Conservation (phyloP, 129 eudicot genomes). For the Lonicera japonica region DNA sequence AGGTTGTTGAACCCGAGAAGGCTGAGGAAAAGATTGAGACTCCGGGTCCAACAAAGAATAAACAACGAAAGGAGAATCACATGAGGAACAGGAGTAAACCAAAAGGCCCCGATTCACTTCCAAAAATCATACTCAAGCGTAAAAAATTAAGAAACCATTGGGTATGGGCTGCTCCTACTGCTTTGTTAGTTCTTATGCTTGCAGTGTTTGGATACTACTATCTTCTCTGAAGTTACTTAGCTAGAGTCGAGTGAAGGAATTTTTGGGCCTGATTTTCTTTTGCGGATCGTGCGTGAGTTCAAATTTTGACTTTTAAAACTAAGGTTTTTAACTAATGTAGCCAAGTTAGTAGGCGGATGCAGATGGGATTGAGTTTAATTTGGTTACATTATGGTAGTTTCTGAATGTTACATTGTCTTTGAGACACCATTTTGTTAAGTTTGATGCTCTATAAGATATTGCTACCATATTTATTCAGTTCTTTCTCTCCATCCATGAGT, state of each 20-base stretch:
- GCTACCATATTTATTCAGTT: no score
- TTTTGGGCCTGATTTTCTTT: not conserved
- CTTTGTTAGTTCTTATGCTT: constrained; percentile 26
- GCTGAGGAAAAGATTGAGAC: constrained; percentile 46
- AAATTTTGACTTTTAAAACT: not conserved
- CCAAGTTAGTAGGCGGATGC: not conserved
- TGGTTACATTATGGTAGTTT: not conserved
- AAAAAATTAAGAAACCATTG: constrained; percentile 65
- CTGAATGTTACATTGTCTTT: not conserved
- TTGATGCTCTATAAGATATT: not conserved
- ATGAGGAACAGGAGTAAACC: constrained; percentile 30
- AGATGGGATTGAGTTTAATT: no score
- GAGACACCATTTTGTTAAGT: not conserved
- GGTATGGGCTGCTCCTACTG: constrained; percentile 38
- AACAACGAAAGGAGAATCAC: constrained; percentile 25
- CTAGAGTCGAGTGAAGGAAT: not conserved
- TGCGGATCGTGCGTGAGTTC: constrained; percentile 15
- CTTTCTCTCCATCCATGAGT: no score
- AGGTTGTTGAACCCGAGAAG: constrained; percentile 39
- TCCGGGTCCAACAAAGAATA: constrained; percentile 29
- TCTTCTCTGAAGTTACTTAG: constrained; percentile 6
- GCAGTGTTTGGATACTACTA: constrained; percentile 33
- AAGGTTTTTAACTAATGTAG: not conserved
- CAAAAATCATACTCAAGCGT: constrained; percentile 65
- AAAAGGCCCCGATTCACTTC: constrained; percentile 55